Percentiles rank a stretch among this genome's conserved stretches.
phyloP scores from a whole-genome alignment of 2,329 filamentous ascomycete genomes.

The Colletotrichum destructivum region DNA sequence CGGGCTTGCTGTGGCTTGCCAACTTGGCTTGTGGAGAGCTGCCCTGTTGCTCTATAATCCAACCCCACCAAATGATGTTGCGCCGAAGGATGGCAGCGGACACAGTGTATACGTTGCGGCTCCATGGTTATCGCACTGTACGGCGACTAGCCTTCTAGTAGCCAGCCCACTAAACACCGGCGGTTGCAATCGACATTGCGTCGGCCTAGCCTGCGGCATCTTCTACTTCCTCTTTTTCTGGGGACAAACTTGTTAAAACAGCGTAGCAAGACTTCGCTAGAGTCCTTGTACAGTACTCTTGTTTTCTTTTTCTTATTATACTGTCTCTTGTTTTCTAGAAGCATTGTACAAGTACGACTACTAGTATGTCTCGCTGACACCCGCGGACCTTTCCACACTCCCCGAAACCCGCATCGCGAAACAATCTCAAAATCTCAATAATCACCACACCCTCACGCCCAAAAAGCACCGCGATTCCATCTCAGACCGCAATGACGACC shows the following conservation, averaged over 20 bases:
- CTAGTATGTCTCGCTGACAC: slow-evolving; percentile 12
- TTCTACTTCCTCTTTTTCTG: not conserved
- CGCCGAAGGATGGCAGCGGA: not conserved
- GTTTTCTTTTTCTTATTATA: not conserved
- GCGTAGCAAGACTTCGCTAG: not conserved
- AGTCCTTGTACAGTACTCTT: not conserved
- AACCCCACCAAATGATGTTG: slow-evolving; percentile 32
- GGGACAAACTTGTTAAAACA: slow-evolving; percentile 2
- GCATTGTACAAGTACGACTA: not conserved
- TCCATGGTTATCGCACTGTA: not conserved
- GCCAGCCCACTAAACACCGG: slow-evolving; percentile 28
- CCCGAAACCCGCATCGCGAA: slow-evolving; percentile 2
- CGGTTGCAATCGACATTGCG: slow-evolving; percentile 27
- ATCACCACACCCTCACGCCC: not conserved
- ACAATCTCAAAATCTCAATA: not conserved
- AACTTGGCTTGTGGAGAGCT: slow-evolving; percentile 39
- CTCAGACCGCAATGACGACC: slow-evolving; percentile 21
- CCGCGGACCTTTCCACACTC: slow-evolving; percentile 6
- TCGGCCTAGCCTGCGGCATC: slow-evolving; percentile 8
- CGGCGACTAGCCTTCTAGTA: not conserved
- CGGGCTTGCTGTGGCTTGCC: slow-evolving; percentile 36
- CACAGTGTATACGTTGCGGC: slow-evolving; percentile 10
- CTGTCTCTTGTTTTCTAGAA: slow-evolving; percentile 3
- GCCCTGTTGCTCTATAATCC: slow-evolving; percentile 16
- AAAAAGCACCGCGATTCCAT: not conserved